These are phyloP conservation scores for Cryoendolithus antarcticus DNA, from an alignment of 2,329 filamentous ascomycete genomes.

Conservation along the genomic window DNA sequence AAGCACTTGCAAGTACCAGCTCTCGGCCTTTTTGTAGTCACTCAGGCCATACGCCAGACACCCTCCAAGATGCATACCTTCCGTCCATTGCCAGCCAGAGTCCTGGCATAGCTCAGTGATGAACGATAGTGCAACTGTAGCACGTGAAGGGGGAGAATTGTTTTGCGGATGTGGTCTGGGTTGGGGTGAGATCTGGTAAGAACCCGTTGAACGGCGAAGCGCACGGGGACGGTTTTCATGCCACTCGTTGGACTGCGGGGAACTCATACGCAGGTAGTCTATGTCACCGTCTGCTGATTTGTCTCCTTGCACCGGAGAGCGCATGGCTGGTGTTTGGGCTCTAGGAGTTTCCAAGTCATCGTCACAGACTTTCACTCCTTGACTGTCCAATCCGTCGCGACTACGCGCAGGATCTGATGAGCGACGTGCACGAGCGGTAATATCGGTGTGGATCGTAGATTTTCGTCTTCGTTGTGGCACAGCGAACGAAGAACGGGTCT, in stretches of 20 bases:
- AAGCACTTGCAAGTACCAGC: constrained; percentile 61
- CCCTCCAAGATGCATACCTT: constrained; percentile 82
- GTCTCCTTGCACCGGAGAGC: constrained; percentile 13
- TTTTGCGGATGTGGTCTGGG: constrained; percentile 20
- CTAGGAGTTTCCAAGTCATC: constrained; percentile 7
- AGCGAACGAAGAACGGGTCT: constrained; percentile 31
- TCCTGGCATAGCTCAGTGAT: constrained; percentile 65
- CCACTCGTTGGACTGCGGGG: not conserved
- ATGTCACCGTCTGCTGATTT: not conserved
- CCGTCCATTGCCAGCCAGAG: constrained; percentile 76
- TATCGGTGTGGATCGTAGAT: no score
- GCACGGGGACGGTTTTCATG: constrained; percentile 1
- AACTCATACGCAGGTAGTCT: constrained; percentile 10
- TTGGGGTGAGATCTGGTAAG: constrained; percentile 10
- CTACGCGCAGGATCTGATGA: constrained; percentile 4
- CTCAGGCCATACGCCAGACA: constrained; percentile 85
- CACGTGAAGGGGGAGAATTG: constrained; percentile 35
- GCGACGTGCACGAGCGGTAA: not conserved
- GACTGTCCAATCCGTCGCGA: no score
- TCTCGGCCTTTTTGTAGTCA: constrained; percentile 63
- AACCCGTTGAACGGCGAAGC: constrained; percentile 17
- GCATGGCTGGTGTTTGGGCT: constrained; percentile 8
- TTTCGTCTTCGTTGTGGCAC: not conserved
- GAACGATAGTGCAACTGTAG: constrained; percentile 56
- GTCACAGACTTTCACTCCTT: not conserved